Base-by-base conservation (phyloP, 129 eudicot species). In the Glebionis coronaria region DNA sequence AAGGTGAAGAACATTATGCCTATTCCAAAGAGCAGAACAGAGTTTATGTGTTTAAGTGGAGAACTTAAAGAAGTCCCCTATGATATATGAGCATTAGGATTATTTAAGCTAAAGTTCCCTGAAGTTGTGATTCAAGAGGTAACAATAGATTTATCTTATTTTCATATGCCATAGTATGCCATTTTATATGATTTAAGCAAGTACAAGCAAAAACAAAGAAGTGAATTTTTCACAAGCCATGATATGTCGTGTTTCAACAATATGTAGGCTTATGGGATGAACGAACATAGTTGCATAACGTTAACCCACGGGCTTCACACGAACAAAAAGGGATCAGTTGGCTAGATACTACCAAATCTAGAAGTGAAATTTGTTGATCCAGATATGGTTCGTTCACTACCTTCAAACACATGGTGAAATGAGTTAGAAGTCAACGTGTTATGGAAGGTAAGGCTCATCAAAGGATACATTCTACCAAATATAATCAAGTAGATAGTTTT, bases 201-300 rank as follows among this genome's bases (percentile, higher is more conserved):
- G n/a, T n/a, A n/a, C n/a, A n/a, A n/a, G n/a, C n/a, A n/a, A 8
- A 54, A 50, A n/a, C 6, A 23, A 27, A 35, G 42, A 35, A 7
- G 42, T 35, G 53, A n/a, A 15, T 14, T 49, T 12, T 15, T 14
- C 54, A 47, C 7, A 47, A 47, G 5, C 2, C 15, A 49, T 4
- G 14, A 12, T 57, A 0, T 54, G 63, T 12, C 4, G 5, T 14
- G 16, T 12, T 14, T 20, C 13, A 28, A 44, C 42, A 55, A 14
- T 60, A 1, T 11, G 38, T 23, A 90, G 97, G 99, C 99, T 13
- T 93, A 93, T 81, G 99, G 97, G 40, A 80, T 93, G 97, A 93
- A 97, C 9, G 99, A 93, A 81, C 99, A 93, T 61, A 89, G 99
- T 69, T 93, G 97, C 90, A 93, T 93, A 38, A 89, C 97, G 9